Evolutionary conservation across 1,139 yeast species (phyloP), one percentile per base, ranked within the genome.

Genomic region (Pichia kudriavzevii): DNA sequence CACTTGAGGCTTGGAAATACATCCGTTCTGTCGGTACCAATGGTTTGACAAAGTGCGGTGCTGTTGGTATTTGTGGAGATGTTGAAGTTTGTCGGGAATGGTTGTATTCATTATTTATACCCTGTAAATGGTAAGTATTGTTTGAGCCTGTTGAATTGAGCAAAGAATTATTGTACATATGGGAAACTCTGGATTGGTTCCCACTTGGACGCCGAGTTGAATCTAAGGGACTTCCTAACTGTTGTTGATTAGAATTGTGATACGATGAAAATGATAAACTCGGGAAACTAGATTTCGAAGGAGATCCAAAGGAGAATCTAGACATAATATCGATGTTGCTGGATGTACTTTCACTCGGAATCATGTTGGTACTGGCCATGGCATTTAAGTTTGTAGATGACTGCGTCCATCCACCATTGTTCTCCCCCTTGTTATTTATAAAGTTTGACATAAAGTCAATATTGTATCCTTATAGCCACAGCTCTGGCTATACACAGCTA

Each of bases 161-260:
- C n/a, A 32, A 30, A 11, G 42, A 26, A 20, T 39, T 39, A 26
- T 35, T 39, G 16, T 35, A 35, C 4, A 39, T 3, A 50, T 57
- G 61, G 4, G 68, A 64, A 49, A 61, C 58, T 29, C 64, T 53
- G 8, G 66, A 46, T 30, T 49, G 46, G 10, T 44, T 46, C 2
- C 56, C 56, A 32, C 56, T 50, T 4, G 50, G 44, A 15, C 53
- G 42, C 22, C 54, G 40, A 22, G 45, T 47, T 21, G 42, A 44
- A 24, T 48, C 55, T 27, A 40, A 36, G 23, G 46, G 34, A 28
- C 41, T 42, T 34, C 47, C 43, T 14, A 52, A 47, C 9, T 48
- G 42, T 22, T 39, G 40, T n/a, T 49, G 50, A 20, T 32, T 40
- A 5, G 42, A 29, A 5, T 12, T 21, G 7, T 26, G 12, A 17